These are phyloP conservation scores for Ramaria rubella DNA, from an alignment of 768 basidiomycete species.

Conservation along the genomic window DNA sequence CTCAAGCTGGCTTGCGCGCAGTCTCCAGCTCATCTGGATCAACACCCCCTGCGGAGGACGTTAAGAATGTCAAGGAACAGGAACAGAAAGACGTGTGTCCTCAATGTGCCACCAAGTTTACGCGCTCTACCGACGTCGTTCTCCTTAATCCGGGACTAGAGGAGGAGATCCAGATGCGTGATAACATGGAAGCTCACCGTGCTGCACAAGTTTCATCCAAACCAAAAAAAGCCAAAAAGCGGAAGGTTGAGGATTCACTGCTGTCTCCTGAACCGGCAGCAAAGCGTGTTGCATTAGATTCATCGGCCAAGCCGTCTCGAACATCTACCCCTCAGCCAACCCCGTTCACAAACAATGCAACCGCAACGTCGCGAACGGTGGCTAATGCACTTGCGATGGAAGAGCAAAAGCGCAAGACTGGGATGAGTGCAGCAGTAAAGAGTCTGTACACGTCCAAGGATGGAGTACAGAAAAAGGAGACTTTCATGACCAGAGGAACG, in stretches of 20 bases:
- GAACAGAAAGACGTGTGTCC: conserved; percentile 59
- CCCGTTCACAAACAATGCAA: conserved; percentile 45
- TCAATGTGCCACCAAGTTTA: conserved; percentile 69
- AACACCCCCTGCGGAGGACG: conserved; percentile 22
- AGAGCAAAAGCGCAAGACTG: conserved; percentile 75
- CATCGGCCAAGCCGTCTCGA: not conserved
- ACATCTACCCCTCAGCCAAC: conserved; percentile 4
- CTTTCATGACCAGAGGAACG: conserved; percentile 88
- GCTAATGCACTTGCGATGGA: conserved; percentile 67
- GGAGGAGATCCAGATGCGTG: conserved; percentile 55
- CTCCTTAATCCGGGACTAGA: conserved; percentile 63
- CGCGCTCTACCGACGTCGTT: conserved; percentile 46
- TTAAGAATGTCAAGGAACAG: conserved; percentile 9
- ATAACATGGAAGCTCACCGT: conserved; percentile 50
- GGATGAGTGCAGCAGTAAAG: conserved; percentile 83
- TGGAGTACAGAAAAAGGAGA: conserved; percentile 60
- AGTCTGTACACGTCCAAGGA: conserved; percentile 64
- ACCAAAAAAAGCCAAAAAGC: conserved; percentile 52
- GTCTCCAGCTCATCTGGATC: conserved; percentile 38
- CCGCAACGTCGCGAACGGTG: conserved; percentile 59
- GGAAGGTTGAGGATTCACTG: conserved; percentile 38
- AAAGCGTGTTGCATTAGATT: not conserved
- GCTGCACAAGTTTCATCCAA: conserved; percentile 46
- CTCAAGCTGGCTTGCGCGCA: conserved; percentile 73
- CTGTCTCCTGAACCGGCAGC: conserved; percentile 13